phyloP scores from a whole-genome alignment of 2,329 filamentous ascomycete species.

The Pseudophaeomoniella oleicola region DNA sequence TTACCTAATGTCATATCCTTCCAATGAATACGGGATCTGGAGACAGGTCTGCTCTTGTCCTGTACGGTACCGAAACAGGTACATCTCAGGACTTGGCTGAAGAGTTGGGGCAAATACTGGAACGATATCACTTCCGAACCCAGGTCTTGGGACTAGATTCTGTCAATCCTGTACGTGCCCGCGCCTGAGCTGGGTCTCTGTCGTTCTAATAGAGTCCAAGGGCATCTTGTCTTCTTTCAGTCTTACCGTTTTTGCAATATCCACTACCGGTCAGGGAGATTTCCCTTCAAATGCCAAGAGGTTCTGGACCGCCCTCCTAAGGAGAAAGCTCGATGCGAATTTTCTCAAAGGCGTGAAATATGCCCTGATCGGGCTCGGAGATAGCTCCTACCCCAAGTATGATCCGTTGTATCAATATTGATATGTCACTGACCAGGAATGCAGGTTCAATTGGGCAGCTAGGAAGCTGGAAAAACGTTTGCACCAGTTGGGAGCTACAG shows the following conservation, averaged over 20 bases:
- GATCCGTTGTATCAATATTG: slow-evolving; percentile 12
- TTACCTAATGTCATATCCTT: background rate
- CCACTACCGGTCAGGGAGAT: slow-evolving; percentile 90
- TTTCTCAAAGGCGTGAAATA: slow-evolving; percentile 59
- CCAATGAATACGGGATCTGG: background rate
- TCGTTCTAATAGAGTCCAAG: background rate
- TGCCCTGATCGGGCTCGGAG: slow-evolving; percentile 79
- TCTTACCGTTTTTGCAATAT: slow-evolving; percentile 56
- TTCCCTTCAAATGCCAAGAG: slow-evolving; percentile 66
- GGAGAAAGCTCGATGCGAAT: slow-evolving; percentile 58
- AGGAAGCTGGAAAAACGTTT: slow-evolving; percentile 77
- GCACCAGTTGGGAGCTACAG: slow-evolving; percentile 63
- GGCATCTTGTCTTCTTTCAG: slow-evolving; percentile 18
- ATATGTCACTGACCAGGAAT: slow-evolving; percentile 6
- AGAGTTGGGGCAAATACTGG: slow-evolving; percentile 59
- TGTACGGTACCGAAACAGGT: slow-evolving; percentile 92
- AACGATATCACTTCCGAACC: slow-evolving; percentile 66
- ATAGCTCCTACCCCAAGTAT: slow-evolving; percentile 86
- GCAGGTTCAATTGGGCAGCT: slow-evolving; percentile 81
- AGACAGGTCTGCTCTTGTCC: slow-evolving; percentile 46
- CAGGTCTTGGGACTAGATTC: slow-evolving; percentile 64
- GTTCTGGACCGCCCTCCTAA: slow-evolving; percentile 76
- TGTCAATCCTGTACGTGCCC: slow-evolving; percentile 51
- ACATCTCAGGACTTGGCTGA: slow-evolving; percentile 85
- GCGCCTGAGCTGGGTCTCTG: background rate